Conservation (phyloP, 495 filamentous ascomycete species). For the Cercophora scortea region DNA sequence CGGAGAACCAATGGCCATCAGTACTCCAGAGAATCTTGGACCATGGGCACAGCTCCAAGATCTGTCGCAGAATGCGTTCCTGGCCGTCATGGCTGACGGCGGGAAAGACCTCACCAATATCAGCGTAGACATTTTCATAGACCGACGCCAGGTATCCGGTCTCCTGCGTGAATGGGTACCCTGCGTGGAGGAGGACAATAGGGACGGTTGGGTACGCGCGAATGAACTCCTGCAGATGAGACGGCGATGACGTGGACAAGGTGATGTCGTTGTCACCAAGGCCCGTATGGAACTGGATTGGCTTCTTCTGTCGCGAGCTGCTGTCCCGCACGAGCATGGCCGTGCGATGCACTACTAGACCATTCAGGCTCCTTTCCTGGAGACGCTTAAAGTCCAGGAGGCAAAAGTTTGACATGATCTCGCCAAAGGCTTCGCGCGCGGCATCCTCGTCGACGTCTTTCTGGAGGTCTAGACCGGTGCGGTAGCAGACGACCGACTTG, state of each 20-base stretch:
- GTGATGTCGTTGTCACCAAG: slow-evolving; percentile 79
- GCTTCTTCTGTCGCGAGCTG: slow-evolving; percentile 44
- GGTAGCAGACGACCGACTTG: slow-evolving; percentile 80
- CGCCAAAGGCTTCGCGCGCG: slow-evolving; percentile 16
- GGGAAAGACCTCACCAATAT: slow-evolving; percentile 82
- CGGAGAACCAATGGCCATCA: slow-evolving; percentile 76
- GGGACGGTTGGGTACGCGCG: slow-evolving; percentile 57
- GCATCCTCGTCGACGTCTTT: slow-evolving; percentile 16
- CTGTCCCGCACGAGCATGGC: slow-evolving; percentile 42
- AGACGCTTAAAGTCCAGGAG: slow-evolving; percentile 36
- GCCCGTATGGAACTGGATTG: slow-evolving; percentile 82
- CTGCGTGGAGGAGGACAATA: slow-evolving; percentile 74
- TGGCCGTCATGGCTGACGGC: slow-evolving; percentile 75
- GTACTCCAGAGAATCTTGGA: slow-evolving; percentile 80
- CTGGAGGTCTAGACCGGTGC: slow-evolving; percentile 60
- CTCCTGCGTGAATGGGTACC: slow-evolving; percentile 79
- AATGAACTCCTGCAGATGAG: slow-evolving; percentile 70
- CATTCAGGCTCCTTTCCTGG: slow-evolving; percentile 54
- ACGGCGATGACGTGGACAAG: slow-evolving; percentile 62
- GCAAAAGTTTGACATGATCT: slow-evolving; percentile 20
- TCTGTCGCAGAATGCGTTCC: slow-evolving; percentile 61
- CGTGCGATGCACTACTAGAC: slow-evolving; percentile 53
- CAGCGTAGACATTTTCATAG: slow-evolving; percentile 78
- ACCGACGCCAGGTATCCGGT: slow-evolving; percentile 74
- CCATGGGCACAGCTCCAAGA: slow-evolving; percentile 67